These are phyloP conservation scores for Micractinium sp. DNA, from an alignment of 139 green algal species.

Conservation along the genomic window DNA sequence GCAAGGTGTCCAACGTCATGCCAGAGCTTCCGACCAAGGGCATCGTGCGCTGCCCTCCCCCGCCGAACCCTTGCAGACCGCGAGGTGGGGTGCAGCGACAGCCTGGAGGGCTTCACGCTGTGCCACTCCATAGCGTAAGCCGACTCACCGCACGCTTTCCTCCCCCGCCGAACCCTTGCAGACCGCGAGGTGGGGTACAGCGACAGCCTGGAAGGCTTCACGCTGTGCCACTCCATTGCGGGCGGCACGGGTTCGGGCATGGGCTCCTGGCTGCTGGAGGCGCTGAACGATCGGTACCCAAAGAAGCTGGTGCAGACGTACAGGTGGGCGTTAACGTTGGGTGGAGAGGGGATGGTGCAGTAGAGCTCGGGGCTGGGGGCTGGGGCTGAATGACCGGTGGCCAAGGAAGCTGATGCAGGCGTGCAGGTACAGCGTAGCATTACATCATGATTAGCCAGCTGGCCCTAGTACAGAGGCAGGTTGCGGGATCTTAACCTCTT, in stretches of 20 bases:
- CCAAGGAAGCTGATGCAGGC: neutral
- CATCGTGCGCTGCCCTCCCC: too few species aligned
- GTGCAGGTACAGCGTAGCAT: too few species aligned
- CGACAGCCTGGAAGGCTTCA: conserved; percentile 98
- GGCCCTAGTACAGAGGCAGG: too few species aligned
- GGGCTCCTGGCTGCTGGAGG: conserved; percentile 97
- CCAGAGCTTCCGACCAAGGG: too few species aligned
- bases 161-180: conserved; percentile 30
- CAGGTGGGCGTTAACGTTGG: conserved; percentile 56
- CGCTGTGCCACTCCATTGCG: conserved; percentile 96
- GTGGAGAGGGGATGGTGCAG: neutral
- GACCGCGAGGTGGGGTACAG: conserved; percentile 97
- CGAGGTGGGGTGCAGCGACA: neutral
- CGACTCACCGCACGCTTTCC: too few species aligned
- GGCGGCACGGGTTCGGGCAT: conserved; percentile 97
- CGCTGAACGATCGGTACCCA: conserved; percentile 92
- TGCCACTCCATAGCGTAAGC: neutral
- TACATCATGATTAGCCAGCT: too few species aligned
- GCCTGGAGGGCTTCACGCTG: neutral
- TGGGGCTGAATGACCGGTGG: neutral
- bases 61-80: neutral
- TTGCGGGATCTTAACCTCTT: too few species aligned
- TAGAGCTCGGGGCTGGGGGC: too few species aligned
- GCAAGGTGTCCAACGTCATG: too few species aligned
- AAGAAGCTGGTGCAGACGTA: conserved; percentile 98